Base-by-base conservation (phyloP, 768 basidiomycete species). In the Leccinum obscurum region DNA sequence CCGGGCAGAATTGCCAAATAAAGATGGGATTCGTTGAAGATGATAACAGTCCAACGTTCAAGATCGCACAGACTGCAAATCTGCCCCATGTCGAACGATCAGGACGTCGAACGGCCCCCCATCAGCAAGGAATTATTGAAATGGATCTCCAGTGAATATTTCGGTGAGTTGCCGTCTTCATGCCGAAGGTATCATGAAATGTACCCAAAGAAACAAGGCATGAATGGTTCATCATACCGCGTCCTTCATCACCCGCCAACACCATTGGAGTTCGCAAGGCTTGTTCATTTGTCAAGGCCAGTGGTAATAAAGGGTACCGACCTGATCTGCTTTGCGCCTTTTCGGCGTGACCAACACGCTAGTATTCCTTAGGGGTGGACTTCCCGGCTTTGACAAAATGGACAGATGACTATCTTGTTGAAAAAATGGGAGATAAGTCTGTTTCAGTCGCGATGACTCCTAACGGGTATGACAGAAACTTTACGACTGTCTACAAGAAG, bases 381-480 rank as follows among this genome's bases (percentile, higher is more conserved):
- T 68, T 83, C 52, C 78, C 80, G n/a, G 81, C 73, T 34, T 68
- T 76, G 46, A 69, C 75, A 13, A 78, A 78, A 48, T 96, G 93
- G 94, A 78, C 83, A 11, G 77, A 87, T 68, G 77, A 83, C 52
- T 88, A 89, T 68, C 81, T 95, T 13, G 68, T 74, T 13, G 64
- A 77, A n/a, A 71, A 70, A 54, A 85, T 91, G 81, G 85, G 80
- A 3, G 73, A 82, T 4, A 72, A 72, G 28, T 56, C 63, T 34
- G 81, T 95, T 41, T 88, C 89, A 7, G 84, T 95, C 32, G 90
- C 93, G 2, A 80, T 89, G 46, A 95, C 93, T 6, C 91, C 93
- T 0, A 85, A 93, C 62, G 93, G 93, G 93, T 93, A 63, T 63
- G 81, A 41, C 22, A 7, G 20, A 15, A 60, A 28, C 49, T 17